phyloP scores from a whole-genome alignment of 495 filamentous ascomycete species.

The Trichocladium antarcticum region DNA sequence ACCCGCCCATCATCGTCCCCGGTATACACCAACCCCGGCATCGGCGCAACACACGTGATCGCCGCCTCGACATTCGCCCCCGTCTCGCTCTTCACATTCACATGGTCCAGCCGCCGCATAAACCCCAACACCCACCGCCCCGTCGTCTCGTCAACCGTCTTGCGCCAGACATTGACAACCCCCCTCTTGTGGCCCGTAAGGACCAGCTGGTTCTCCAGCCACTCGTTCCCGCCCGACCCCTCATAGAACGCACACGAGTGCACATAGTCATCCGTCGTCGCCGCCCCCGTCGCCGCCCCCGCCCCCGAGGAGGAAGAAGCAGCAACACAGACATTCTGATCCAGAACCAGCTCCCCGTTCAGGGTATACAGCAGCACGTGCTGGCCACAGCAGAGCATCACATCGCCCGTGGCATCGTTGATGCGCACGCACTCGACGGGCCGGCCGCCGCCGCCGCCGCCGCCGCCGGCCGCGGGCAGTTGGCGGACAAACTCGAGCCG shows the following conservation, averaged over 20 bases:
- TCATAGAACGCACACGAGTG: conserved; percentile 87
- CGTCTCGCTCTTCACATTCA: conserved; percentile 58
- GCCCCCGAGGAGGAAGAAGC: background rate
- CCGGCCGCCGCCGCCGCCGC: conserved; percentile 3
- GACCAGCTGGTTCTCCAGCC: conserved; percentile 74
- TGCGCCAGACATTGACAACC: conserved; percentile 65
- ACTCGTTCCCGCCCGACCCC: conserved; percentile 71
- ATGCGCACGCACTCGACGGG: conserved; percentile 63
- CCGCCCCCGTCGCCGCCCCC: background rate
- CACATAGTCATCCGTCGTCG: conserved; percentile 51
- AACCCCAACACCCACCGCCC: conserved; percentile 42
- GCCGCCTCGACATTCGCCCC: conserved; percentile 68
- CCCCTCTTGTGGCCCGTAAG: conserved; percentile 82
- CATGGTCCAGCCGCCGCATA: conserved; percentile 72
- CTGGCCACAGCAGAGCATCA: conserved; percentile 68
- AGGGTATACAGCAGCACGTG: conserved; percentile 72
- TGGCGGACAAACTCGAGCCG: conserved; percentile 73
- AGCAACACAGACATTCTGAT: conserved; percentile 62
- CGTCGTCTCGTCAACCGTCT: conserved; percentile 28
- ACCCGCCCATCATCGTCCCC: conserved; percentile 86
- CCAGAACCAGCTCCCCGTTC: conserved; percentile 71
- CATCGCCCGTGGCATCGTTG: conserved; percentile 80
- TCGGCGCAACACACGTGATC: conserved; percentile 78
- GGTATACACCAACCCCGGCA: conserved; percentile 76
- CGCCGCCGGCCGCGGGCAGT: conserved; percentile 37